Evolutionary conservation across 73 alveolate genomes (phyloP).

Genomic region (Paramecium sonneborni): DNA sequence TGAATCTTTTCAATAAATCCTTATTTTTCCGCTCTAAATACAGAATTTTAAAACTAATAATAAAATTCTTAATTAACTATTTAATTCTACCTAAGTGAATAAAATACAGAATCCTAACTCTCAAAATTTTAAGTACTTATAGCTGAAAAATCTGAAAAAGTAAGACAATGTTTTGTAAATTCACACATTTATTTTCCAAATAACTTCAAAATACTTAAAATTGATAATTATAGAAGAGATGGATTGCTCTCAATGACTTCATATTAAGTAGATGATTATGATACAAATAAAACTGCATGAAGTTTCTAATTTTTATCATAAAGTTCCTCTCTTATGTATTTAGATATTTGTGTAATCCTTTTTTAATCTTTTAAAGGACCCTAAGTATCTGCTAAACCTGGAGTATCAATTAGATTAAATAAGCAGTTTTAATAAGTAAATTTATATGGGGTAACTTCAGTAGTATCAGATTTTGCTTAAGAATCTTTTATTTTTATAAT

Average conservation of each 20-base stretch:
- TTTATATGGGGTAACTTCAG: background rate
- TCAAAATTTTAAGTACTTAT: background rate
- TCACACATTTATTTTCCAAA: background rate
- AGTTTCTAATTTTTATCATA: background rate
- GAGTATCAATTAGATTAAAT: background rate
- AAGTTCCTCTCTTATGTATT: background rate
- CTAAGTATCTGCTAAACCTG: background rate
- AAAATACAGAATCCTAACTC: background rate
- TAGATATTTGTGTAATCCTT: background rate
- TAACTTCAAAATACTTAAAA: background rate
- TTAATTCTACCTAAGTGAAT: background rate
- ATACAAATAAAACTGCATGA: background rate
- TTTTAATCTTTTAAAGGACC: background rate
- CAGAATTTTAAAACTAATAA: background rate
- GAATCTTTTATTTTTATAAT: background rate
- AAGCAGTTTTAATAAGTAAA: background rate
- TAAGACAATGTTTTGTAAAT: background rate
- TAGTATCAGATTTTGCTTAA: background rate
- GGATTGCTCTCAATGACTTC: background rate
- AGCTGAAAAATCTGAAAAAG: background rate
- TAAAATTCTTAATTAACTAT: background rate
- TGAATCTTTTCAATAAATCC: background rate
- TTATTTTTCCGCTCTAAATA: background rate
- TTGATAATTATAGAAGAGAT: background rate
- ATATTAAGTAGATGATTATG: slow-evolving; percentile 13